phyloP scores from a whole-genome alignment of 2,329 filamentous ascomycete genomes.

The Cladorrhinum sp. region DNA sequence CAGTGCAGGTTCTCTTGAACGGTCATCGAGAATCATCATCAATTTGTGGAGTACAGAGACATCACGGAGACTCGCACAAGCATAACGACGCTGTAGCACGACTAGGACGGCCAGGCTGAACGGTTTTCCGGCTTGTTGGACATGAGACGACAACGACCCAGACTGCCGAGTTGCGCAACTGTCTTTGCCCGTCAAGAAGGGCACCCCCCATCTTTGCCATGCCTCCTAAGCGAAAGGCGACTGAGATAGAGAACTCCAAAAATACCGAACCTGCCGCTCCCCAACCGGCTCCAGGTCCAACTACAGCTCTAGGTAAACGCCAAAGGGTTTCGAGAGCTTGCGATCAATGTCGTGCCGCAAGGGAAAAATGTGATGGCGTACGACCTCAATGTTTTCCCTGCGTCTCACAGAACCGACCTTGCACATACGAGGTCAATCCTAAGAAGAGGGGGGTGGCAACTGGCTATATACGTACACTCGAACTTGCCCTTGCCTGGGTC shows the following conservation, averaged over 20 bases:
- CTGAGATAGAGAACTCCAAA: constrained; percentile 26
- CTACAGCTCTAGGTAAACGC: constrained; percentile 47
- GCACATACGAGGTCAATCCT: constrained; percentile 69
- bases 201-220: constrained; percentile 28
- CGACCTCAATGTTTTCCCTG: constrained; percentile 68
- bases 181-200: constrained; percentile 5
- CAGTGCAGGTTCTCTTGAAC: background rate
- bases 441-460: constrained; percentile 77
- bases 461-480: constrained; percentile 74
- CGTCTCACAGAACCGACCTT: constrained; percentile 58
- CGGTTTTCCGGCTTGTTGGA: constrained; percentile 4
- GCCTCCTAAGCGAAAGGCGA: constrained; percentile 39
- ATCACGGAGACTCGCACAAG: background rate
- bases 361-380: constrained; percentile 70
- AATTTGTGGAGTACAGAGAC: background rate
- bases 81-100: background rate
- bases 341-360: constrained; percentile 63
- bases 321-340: constrained; percentile 67
- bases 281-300: constrained; percentile 10
- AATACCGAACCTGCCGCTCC: constrained; percentile 8
- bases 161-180: constrained; percentile 7
- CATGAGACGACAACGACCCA: constrained; percentile 10
- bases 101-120: background rate
- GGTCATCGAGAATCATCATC: background rate
- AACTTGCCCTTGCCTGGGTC: constrained; percentile 64